These are phyloP conservation scores for Heritiera fomes DNA, from an alignment of 345 rosid genomes.

Conservation along the genomic window DNA sequence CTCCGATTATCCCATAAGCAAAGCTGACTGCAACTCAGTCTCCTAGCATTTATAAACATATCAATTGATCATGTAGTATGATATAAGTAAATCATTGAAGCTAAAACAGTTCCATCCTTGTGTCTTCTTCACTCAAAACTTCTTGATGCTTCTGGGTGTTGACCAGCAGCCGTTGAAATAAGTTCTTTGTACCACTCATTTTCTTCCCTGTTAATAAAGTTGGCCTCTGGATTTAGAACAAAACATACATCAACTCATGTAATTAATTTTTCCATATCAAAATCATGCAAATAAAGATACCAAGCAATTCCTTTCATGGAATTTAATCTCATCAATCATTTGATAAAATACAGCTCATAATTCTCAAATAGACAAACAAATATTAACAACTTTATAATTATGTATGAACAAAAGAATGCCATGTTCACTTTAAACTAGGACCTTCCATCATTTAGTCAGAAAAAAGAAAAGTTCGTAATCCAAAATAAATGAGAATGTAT, in stretches of 20 bases:
- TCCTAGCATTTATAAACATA: not conserved
- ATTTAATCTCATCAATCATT: not conserved
- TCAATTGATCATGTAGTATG: not conserved
- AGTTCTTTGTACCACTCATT: constrained; percentile 84
- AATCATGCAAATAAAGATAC: too few species aligned
- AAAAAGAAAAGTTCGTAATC: too few species aligned
- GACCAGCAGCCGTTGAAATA: constrained; percentile 41
- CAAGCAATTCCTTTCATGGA: not conserved
- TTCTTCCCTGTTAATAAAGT: constrained; percentile 69
- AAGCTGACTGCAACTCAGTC: not conserved
- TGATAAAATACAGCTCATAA: not conserved
- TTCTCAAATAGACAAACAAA: not conserved
- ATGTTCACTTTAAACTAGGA: not conserved
- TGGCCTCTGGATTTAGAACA: constrained; percentile 64
- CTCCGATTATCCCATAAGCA: not conserved
- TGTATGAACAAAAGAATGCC: constrained; percentile 9
- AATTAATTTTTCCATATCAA: not conserved
- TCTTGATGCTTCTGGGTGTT: constrained; percentile 35
- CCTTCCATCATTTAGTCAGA: too few species aligned
- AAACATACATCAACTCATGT: not conserved
- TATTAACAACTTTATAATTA: constrained; percentile 6
- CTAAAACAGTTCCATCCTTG: not conserved
- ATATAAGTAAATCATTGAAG: not conserved
- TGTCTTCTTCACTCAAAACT: constrained; percentile 11
- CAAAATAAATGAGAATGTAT: too few species aligned